Base-by-base conservation (phyloP, 306 rosid genomes). In the Canavalia ensiformis region DNA sequence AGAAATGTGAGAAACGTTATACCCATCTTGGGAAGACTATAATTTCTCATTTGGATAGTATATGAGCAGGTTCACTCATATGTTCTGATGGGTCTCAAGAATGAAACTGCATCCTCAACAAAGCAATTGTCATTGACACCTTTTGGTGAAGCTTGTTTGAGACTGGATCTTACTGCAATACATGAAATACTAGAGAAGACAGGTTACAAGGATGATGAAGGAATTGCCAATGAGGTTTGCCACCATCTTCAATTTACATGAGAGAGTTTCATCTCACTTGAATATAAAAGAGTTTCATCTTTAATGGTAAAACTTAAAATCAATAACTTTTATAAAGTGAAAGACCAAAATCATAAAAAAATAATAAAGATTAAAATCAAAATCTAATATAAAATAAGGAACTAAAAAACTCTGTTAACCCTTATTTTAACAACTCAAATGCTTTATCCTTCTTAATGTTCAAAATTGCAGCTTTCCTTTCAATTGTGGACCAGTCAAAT, bases 171-270 rank as follows among this genome's bases (percentile, higher is more conserved):
- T 51, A 95, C 98, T 37, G 99, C 99, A 66, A 91, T 95, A 74
- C 94, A 88, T 79, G 93, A 87, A 88, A 95, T 91, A 82, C 69
- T 95, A 84, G 99, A 95, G 84, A 95, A 91, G 89, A 88, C 70
- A 62, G 99, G 99, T 45, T 95, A 95, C 93, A 95, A 88, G 87
- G 98, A 95, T 77, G 99, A 95, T 72, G 99, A 91, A 83, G 99
- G 98, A 28, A 79, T 95, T 80, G 97, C 98, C 78, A 93, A 95
- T 81, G 99, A 95, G 99, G 98, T 95, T 44, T 74, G 82, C 81
- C 10, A 49, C 81, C 44, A 74, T 47, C 62, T 65, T 75, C 66
- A 68, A 46, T n/a, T 44, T 70, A 47, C 62, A 6, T 5, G 8
- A 72, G 41, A 71, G 45, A 12, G 52, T 37, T 42, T 78, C 28